These are phyloP conservation scores for Anethum foeniculum DNA, from an alignment of 140 eudicot species.

Conservation along the genomic window DNA sequence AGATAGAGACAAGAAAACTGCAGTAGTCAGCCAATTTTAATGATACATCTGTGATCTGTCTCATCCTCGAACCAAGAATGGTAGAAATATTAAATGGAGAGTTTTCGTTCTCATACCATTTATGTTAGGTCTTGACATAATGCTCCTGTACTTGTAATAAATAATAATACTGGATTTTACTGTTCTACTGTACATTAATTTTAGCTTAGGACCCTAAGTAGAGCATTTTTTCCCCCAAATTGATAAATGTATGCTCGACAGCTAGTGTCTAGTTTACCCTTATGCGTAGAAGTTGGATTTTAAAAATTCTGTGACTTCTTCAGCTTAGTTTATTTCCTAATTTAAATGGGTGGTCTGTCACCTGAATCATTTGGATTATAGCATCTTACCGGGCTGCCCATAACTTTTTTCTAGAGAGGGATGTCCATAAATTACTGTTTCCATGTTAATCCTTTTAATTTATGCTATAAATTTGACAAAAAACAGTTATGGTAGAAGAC, in stretches of 20 bases:
- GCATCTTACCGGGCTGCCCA: background rate
- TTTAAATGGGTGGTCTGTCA: background rate
- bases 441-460: too few relatives aligned
- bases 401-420: too few relatives aligned
- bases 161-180: background rate
- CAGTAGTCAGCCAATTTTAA: background rate
- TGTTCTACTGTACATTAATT: too few relatives aligned
- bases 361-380: background rate
- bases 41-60: background rate
- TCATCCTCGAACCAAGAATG: background rate
- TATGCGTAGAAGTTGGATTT: background rate
- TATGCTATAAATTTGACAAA: too few relatives aligned
- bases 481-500: too few relatives aligned
- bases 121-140: background rate
- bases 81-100: background rate
- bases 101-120: background rate
- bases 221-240: background rate
- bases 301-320: background rate
- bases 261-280: background rate
- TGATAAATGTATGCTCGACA: background rate
- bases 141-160: background rate
- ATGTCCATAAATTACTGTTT: too few relatives aligned
- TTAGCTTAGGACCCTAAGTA: background rate
- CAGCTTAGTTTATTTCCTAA: background rate
- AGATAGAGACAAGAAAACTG: background rate